These are phyloP conservation scores for Penicillium oxalicum DNA, from an alignment of 2,329 filamentous ascomycete genomes.

Conservation along the genomic window DNA sequence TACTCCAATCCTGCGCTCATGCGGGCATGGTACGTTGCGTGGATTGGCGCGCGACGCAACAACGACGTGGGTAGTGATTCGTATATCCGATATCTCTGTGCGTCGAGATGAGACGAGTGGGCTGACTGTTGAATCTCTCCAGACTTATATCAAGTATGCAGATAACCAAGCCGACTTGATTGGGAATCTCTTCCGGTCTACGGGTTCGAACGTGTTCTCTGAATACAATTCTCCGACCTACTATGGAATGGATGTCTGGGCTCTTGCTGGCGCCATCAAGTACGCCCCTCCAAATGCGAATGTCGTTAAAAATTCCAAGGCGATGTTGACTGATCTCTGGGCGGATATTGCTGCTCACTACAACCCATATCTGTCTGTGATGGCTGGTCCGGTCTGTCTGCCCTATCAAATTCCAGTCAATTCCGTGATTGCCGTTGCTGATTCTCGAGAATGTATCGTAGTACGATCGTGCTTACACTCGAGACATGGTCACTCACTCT, in stretches of 20 bases:
- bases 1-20: constrained; percentile 43
- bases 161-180: constrained; percentile 27
- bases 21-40: constrained; percentile 37
- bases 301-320: constrained; percentile 48
- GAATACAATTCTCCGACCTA: constrained; percentile 62
- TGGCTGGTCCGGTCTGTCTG: constrained; percentile 61
- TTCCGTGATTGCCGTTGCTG: constrained; percentile 46
- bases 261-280: constrained; percentile 54
- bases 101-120: too few relatives aligned
- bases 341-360: constrained; percentile 49
- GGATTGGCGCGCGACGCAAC: constrained; percentile 37
- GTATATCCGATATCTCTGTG: neutral
- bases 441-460: constrained; percentile 44
- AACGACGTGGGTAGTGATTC: constrained; percentile 22
- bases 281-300: constrained; percentile 52
- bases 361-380: constrained; percentile 54
- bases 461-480: constrained; percentile 51
- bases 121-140: neutral
- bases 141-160: constrained; percentile 35
- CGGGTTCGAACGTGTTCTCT: constrained; percentile 42
- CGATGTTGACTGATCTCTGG: constrained; percentile 54
- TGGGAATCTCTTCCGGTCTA: constrained; percentile 20
- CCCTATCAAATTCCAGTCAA: constrained; percentile 59
- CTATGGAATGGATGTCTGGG: constrained; percentile 56
- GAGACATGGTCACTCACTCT: constrained; percentile 38